phyloP scores from a whole-genome alignment of 768 basidiomycete genomes.

The Daedalea quercina region DNA sequence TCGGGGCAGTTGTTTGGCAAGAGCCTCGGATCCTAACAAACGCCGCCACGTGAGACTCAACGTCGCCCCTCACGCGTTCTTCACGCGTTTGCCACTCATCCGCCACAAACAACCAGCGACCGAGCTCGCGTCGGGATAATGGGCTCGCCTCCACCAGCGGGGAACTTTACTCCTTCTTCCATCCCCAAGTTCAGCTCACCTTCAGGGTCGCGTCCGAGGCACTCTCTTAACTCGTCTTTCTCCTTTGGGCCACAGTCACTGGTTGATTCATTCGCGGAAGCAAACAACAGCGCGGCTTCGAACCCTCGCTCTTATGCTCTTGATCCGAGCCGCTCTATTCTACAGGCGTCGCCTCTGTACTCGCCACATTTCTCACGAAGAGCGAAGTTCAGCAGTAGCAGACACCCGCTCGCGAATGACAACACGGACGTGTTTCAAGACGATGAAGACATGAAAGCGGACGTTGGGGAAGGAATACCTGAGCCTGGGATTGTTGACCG shows the following conservation, averaged over 20 bases:
- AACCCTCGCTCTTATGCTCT: slow-evolving; percentile 50
- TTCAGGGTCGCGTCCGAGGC: slow-evolving; percentile 44
- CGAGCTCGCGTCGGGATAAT: background rate
- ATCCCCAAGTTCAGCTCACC: slow-evolving; percentile 21
- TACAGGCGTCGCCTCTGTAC: slow-evolving; percentile 64
- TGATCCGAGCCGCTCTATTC: slow-evolving; percentile 76
- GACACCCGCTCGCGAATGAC: slow-evolving; percentile 75
- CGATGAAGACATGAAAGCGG: slow-evolving; percentile 46
- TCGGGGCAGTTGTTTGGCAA: slow-evolving; percentile 15
- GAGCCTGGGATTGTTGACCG: slow-evolving; percentile 79
- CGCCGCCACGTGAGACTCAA: slow-evolving; percentile 5
- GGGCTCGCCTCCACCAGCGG: slow-evolving; percentile 2
- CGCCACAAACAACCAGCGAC: background rate
- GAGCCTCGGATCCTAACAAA: slow-evolving; percentile 19
- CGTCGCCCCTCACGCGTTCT: background rate
- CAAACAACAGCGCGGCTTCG: slow-evolving; percentile 55
- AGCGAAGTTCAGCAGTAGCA: slow-evolving; percentile 40
- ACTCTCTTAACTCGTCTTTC: slow-evolving; percentile 74
- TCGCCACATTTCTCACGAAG: slow-evolving; percentile 53
- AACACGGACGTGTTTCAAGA: slow-evolving; percentile 68
- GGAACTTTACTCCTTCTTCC: background rate
- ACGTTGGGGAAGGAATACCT: slow-evolving; percentile 48
- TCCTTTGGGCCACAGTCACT: slow-evolving; percentile 78
- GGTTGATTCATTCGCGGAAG: slow-evolving; percentile 62
- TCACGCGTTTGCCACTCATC: background rate